Evolutionary conservation across 495 filamentous ascomycete genomes (phyloP).

Genomic region (Ramalina intermedia): DNA sequence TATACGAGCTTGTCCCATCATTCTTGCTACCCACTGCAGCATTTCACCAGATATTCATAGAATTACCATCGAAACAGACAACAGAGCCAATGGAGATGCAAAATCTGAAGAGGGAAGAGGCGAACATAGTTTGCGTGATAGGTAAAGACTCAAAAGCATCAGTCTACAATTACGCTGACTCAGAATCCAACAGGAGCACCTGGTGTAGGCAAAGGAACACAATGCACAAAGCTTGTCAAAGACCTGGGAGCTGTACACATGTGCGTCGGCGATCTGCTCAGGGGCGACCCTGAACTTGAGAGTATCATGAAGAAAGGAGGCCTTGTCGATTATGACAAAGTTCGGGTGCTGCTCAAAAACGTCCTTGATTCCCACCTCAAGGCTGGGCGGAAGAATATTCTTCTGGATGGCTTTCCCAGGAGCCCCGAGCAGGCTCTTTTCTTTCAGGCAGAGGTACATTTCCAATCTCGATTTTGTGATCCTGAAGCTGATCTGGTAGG

Average conservation of each 20-base stretch:
- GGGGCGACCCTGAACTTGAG: slow-evolving; percentile 11
- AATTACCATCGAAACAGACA: no score
- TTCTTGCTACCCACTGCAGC: no score
- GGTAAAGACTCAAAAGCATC: background rate
- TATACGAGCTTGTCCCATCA: no score
- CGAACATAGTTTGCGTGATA: slow-evolving; percentile 6
- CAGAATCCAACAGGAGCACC: slow-evolving; percentile 17
- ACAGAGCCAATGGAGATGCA: no score
- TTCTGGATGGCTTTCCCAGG: slow-evolving; percentile 28
- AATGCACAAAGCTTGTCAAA: slow-evolving; percentile 15
- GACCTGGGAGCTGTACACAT: slow-evolving; percentile 9
- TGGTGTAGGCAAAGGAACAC: slow-evolving; percentile 27
- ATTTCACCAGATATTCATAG: no score
- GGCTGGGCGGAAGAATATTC: slow-evolving; percentile 3
- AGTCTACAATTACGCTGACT: background rate
- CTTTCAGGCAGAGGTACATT: slow-evolving; percentile 20
- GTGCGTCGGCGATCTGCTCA: slow-evolving; percentile 27
- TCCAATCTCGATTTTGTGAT: no score
- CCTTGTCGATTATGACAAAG: slow-evolving; percentile 17
- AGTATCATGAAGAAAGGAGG: slow-evolving; percentile 12
- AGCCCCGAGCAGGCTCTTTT: slow-evolving; percentile 17
- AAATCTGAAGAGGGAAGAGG: background rate
- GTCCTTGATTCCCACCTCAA: slow-evolving; percentile 13
- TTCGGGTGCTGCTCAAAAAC: background rate
- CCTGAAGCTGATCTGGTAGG: background rate